Evolutionary conservation across 1,284 basidiomycete species (phyloP), one percentile per base, ranked within the genome.

Genomic region (Trametes polyzona): DNA sequence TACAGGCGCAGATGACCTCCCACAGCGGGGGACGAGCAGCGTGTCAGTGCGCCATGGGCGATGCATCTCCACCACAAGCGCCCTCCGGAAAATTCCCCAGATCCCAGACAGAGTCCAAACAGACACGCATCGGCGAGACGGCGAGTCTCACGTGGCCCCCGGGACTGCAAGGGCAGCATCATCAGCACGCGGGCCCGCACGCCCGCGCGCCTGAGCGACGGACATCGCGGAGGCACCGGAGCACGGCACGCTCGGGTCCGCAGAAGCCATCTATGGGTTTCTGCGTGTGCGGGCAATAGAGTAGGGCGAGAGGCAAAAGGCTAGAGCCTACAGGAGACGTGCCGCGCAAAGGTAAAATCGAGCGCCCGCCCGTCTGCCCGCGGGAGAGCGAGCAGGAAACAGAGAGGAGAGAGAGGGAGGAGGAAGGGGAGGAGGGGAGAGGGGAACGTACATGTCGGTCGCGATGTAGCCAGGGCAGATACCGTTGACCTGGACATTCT

Each of bases 401-500:
- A 21, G 17, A n/a, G 26, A 21, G 17, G 26, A 30, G 27, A 17
- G 26, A 29, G 24, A 19, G 44, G 32, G 52, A 30, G 19, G 21
- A 17, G n/a, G n/a, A n/a, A n/a, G 16, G 27, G 24, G 39, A 35
- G 32, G 24, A 27, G 23, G 32, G 32, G 27, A 19, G 39, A 23
- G 39, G 17, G 41, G 32, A 26, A 56, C 56, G 17, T 73, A 90
- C 85, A 93, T 93, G 69, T 96, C 93, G 32, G 95, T 96, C n/a
- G 84, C 83, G 66, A 96, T 89, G 74, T 97, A 96, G 21, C 95
- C 95, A 23, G 95, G 95, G 47, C 90, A 90, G 64, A 98, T 94
- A 47, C 83, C 91, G 71, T 96, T 95, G 46, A 96, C 93, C 70
- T 95, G 91, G 56, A 97, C 85, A 64, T 93, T 94, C 69, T 93